These are phyloP conservation scores for Lasiodiplodia theobromae DNA, from an alignment of 2,329 filamentous ascomycete species.

Conservation along the genomic window DNA sequence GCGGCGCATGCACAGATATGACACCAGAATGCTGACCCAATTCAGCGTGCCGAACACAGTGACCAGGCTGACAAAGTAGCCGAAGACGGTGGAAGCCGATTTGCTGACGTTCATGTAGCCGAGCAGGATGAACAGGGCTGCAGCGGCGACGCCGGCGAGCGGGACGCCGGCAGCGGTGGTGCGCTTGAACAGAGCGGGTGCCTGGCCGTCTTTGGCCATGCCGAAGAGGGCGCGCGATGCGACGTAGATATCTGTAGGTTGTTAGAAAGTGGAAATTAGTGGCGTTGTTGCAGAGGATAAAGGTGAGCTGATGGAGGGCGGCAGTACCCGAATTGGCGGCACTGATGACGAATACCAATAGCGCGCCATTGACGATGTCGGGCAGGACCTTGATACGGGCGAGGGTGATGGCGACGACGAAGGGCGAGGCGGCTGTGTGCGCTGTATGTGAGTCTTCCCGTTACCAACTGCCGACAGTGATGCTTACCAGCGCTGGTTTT, in stretches of 20 bases:
- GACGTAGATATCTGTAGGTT: conserved; percentile 78
- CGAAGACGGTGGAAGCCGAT: conserved; percentile 66
- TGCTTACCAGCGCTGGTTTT: conserved; percentile 48
- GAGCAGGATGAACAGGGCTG: conserved; percentile 64
- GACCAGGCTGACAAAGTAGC: conserved; percentile 49
- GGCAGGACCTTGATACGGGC: conserved; percentile 54
- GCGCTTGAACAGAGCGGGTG: conserved; percentile 64
- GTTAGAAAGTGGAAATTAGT: too few species aligned
- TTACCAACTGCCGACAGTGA: not conserved
- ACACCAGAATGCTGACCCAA: conserved; percentile 47
- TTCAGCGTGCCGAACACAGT: conserved; percentile 50
- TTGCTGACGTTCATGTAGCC: conserved; percentile 73
- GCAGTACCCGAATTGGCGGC: conserved; percentile 27
- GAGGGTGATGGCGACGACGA: conserved; percentile 56
- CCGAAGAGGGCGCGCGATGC: conserved; percentile 89
- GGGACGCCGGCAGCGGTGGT: conserved; percentile 68
- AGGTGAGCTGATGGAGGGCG: conserved; percentile 58
- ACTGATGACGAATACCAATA: conserved; percentile 31
- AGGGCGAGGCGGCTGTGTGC: conserved; percentile 59
- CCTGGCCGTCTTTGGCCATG: conserved; percentile 77
- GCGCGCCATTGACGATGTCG: conserved; percentile 33
- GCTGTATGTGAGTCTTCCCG: too few species aligned
- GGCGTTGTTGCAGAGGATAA: conserved; percentile 47
- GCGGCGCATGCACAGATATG: conserved; percentile 46
- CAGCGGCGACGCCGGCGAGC: conserved; percentile 60